A percentile compares a stretch with the other conserved stretches of the same genome.
phyloP scores from a whole-genome alignment of 1,284 basidiomycete genomes.

The Ustilago lituana region DNA sequence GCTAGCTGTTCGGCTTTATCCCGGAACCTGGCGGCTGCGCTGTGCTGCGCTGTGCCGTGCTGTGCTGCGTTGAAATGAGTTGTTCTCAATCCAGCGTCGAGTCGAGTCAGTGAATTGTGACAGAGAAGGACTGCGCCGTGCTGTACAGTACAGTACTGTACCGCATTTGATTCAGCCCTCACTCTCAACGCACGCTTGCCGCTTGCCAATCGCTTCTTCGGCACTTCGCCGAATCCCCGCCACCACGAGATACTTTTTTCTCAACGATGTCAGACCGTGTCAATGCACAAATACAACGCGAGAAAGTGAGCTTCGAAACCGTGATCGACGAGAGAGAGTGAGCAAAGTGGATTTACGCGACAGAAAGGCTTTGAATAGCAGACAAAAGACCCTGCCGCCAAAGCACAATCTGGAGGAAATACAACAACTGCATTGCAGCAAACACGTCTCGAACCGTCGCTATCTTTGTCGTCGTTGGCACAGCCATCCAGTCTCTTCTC shows the following conservation, averaged over 20 bases:
- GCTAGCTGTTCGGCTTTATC: constrained; percentile 6
- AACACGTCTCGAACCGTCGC: too few species aligned
- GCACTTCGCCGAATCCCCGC: constrained; percentile 41
- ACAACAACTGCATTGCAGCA: too few species aligned
- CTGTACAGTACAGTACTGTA: too few species aligned
- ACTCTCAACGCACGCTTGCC: constrained; percentile 13
- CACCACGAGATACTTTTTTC: too few species aligned
- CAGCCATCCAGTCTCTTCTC: background rate
- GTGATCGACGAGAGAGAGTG: constrained; percentile 18
- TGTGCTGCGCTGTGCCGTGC: too few species aligned
- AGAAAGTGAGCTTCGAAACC: too few species aligned
- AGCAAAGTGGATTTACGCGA: background rate
- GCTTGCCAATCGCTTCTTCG: too few species aligned
- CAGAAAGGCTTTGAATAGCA: too few species aligned
- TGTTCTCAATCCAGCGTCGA: background rate
- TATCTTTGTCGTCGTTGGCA: too few species aligned
- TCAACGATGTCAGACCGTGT: constrained; percentile 21
- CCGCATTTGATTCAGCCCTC: background rate
- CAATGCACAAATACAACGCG: too few species aligned
- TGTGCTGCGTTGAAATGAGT: background rate
- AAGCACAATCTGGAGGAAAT: too few species aligned
- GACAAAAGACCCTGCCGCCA: constrained; percentile 4
- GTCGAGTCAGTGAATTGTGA: constrained; percentile 38
- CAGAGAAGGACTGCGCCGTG: too few species aligned
- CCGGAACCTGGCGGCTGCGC: background rate